These are phyloP conservation scores for Selaginella moellendorffii DNA, from an alignment of 75 land plant genomes.

Conservation along the genomic window DNA sequence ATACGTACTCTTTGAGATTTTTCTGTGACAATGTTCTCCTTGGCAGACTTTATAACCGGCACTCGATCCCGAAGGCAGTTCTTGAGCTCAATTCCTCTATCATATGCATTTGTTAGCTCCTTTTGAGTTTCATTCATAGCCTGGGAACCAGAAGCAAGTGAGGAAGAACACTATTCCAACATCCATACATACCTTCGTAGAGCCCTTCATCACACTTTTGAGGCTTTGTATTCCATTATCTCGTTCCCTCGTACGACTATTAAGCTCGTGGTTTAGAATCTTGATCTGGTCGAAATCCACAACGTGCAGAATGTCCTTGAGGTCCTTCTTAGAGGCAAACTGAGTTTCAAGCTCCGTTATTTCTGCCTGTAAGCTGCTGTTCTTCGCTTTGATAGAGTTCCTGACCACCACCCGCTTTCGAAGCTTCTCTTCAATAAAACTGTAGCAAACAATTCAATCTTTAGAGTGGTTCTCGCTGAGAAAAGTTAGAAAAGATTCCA, in stretches of 20 bases:
- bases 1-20: neutral
- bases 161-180: neutral
- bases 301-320: conserved; percentile 24
- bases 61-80: neutral
- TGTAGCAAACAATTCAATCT: conserved; percentile 5
- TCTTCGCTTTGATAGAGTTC: conserved; percentile 14
- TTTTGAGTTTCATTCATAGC: neutral
- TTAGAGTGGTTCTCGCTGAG: neutral
- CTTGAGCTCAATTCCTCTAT: conserved; percentile 1
- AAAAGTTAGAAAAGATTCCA: neutral
- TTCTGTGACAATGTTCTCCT: neutral
- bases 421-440: conserved; percentile 18
- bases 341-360: conserved; percentile 16
- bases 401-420: conserved; percentile 9
- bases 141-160: conserved; percentile 6
- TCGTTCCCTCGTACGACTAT: conserved; percentile 9
- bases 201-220: conserved; percentile 13
- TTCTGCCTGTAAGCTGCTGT: conserved; percentile 11
- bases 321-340: conserved; percentile 19
- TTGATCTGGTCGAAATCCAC: conserved; percentile 26
- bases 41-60: neutral
- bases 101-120: neutral
- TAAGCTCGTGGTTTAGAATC: conserved; percentile 22
- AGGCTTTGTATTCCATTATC: conserved; percentile 16
- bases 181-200: conserved; percentile 10